Base-by-base conservation (phyloP, 176 grass and related monocot species). In the Metroxylon sagu region DNA sequence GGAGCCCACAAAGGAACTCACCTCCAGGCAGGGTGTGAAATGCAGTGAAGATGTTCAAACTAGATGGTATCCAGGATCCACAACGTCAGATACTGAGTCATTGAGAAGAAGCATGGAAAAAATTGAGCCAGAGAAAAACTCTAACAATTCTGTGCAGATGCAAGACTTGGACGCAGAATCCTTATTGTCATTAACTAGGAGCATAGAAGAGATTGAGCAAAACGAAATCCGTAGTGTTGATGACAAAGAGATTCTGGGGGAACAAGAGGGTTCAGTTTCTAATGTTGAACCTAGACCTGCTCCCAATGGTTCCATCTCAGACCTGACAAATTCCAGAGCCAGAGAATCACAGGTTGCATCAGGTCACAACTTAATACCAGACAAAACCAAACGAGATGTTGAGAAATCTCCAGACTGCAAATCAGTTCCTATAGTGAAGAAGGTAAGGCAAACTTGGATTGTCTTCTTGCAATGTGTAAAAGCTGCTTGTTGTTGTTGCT, bases 31-130 rank as follows among this genome's bases (percentile, higher is more conserved):
- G 10, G 65, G 69, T 59, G 59, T 67, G 16, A 65, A 57, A 29
- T 77, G n/a, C 50, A 76, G 59, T 25, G 66, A 62, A 65, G 23
- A 67, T 64, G 65, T 50, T 66, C 57, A 67, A 68, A 54, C 61
- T 0, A 57, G 61, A n/a, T 76, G 67, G 5, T 21, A 62, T 54
- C 14, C 29, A 48, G 79, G 64, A 59, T 26, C 71, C 68, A 61
- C 55, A 3, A 61, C 75, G 7, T 67, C 67, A 52, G 62, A 51
- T 63, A 4, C 62, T 72, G 59, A 66, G 70, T 69, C 71, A n/a
- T 70, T 60, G 6, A 29, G 19, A 2, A 65, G 43, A 77, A 61
- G n/a, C 65, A 62, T 71, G 10, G 78, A 74, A 51, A 75, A 75
- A 72, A 73, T 17, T 2, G 51, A 67, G 17, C 57, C 57, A 29